Evolutionary conservation across 441 rosid genomes (phyloP).

Genomic region (Populus hybrid): DNA sequence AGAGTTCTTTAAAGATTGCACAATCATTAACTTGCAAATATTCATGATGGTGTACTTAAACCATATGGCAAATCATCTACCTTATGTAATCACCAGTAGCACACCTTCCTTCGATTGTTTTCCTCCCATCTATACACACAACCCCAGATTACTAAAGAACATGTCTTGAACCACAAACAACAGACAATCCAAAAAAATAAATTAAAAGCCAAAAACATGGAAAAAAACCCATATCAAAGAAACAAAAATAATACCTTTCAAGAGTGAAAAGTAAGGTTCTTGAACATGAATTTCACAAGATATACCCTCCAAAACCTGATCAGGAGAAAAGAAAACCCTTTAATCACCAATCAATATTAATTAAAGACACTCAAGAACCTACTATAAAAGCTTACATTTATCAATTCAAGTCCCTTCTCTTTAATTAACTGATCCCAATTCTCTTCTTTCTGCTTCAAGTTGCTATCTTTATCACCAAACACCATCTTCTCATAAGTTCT

Average conservation of each 20-base stretch:
- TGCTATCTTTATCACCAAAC: slow-evolving; percentile 31
- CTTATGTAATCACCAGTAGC: slow-evolving; percentile 41
- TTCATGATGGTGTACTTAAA: neutral
- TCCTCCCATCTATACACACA: slow-evolving; percentile 50
- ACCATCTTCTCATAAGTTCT: slow-evolving; percentile 19
- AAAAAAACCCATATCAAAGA: neutral
- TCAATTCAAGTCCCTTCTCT: slow-evolving; percentile 39
- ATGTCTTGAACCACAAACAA: slow-evolving; percentile 7
- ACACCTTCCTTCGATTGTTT: slow-evolving; percentile 72
- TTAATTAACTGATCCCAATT: slow-evolving; percentile 42
- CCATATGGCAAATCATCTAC: slow-evolving; percentile 28
- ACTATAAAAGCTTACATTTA: slow-evolving; percentile 28
- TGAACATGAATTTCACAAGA: slow-evolving; percentile 52
- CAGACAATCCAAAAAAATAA: neutral
- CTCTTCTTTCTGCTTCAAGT: slow-evolving; percentile 36
- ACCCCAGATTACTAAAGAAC: neutral
- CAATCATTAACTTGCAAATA: neutral
- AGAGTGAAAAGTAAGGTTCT: slow-evolving; percentile 54
- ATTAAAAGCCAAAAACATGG: neutral
- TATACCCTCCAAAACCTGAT: slow-evolving; percentile 36
- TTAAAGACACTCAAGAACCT: slow-evolving; percentile 12
- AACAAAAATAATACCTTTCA: slow-evolving; percentile 41
- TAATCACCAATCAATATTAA: neutral
- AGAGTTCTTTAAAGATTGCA: neutral
- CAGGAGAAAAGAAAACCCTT: neutral